Evolutionary conservation across 371 early-diverging fungal species (phyloP).

Genomic region (Apophysomyces ossiformis): DNA sequence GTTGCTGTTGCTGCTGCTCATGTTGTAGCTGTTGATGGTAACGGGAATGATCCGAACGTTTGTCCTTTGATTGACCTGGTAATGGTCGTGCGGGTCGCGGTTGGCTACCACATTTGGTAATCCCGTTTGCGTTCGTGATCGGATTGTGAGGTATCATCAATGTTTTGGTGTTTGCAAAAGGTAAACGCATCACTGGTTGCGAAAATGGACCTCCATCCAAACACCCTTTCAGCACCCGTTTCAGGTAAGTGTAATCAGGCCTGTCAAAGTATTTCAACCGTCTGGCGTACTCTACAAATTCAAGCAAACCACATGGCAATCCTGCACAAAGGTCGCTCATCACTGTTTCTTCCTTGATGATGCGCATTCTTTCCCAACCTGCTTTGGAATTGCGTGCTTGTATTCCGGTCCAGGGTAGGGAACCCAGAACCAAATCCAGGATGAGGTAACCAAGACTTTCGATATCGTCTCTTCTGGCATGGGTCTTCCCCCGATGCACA

Average conservation of each 20-base stretch:
- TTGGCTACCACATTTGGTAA: not conserved
- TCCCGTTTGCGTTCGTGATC: not conserved
- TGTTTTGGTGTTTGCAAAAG: slow-evolving; percentile 1
- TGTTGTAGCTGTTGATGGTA: too few species aligned
- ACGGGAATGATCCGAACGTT: too few species aligned
- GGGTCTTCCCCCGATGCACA: slow-evolving; percentile 61
- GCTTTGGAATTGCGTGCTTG: slow-evolving; percentile 59
- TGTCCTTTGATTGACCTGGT: not conserved
- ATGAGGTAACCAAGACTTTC: slow-evolving; percentile 66
- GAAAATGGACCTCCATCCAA: slow-evolving; percentile 34
- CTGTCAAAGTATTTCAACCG: slow-evolving; percentile 85
- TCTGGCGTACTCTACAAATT: slow-evolving; percentile 75
- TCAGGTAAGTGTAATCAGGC: slow-evolving; percentile 85
- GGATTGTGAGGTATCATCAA: not conserved
- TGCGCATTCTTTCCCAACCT: slow-evolving; percentile 68
- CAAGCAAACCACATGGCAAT: slow-evolving; percentile 58
- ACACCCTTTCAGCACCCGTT: slow-evolving; percentile 44
- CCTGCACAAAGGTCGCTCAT: slow-evolving; percentile 63
- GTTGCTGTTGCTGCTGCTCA: too few species aligned
- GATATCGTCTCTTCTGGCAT: slow-evolving; percentile 66
- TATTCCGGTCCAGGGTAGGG: slow-evolving; percentile 68
- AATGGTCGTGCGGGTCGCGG: not conserved
- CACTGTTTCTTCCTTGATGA: slow-evolving; percentile 56
- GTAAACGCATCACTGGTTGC: slow-evolving; percentile 15
- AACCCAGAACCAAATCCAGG: slow-evolving; percentile 59